Evolutionary conservation across 306 rosid genomes (phyloP), one percentile per base, ranked within the genome.

Genomic region (Vigna reflexopilosa): DNA sequence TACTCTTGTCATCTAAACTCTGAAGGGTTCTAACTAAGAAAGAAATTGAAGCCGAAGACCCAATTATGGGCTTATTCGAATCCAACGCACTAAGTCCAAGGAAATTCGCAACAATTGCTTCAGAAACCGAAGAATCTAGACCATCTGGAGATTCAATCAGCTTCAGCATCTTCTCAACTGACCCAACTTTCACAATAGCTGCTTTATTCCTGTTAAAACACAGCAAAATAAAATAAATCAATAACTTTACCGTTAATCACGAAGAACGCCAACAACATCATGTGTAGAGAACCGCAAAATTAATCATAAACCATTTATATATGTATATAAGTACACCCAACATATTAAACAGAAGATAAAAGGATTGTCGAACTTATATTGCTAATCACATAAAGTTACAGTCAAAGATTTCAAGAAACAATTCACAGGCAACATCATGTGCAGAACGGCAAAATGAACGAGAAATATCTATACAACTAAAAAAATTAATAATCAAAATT

Each of bases 81-180:
- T 96, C 99, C 90, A 93, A 84, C 45, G 99, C 99, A 76, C 98
- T 96, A 82, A 96, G 77, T 66, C 93, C 93, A 44, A 96, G 95
- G 80, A 96, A 93, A 83, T 93, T 96, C 8, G 97, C 99, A 40
- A 88, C 90, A 59, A 96, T 88, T 38, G 96, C 97, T 85, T 96
- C 98, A 16, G 94, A 90, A 48, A 93, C 89, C 19, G 85, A 81
- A 11, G 88, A 75, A 78, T 89, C 85, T 51, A 70, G 64, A 54
- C 85, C 78, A 6, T 68, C 80, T 28, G 87, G 89, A 40, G 87
- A 87, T 42, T 86, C 96, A 68, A 93, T 84, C 42, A 96, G 90
- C 84, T 83, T 84, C 24, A 96, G 88, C 99, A 96, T 91, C 75
- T 96, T 93, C 72, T 96, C 91, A 64, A 96, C 90, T 64, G 90